Base-by-base conservation (phyloP, 441 rosid genomes). In the Manihot esculenta region DNA sequence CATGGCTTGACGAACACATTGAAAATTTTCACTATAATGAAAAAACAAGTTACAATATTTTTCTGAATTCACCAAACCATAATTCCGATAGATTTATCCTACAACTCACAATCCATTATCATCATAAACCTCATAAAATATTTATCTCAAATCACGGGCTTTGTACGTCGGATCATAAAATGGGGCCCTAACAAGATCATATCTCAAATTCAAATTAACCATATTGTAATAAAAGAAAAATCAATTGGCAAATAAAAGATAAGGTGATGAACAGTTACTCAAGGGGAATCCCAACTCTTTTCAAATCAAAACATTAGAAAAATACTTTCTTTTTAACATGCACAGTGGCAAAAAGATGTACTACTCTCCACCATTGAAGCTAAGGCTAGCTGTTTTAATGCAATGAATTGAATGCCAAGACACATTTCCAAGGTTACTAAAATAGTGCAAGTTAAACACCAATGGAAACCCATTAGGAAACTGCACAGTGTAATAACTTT, bases 241-340 rank as follows among this genome's bases (percentile, higher is more conserved):
- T 21, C 54, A 57, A 26, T 57, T 57, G 20, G 38, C 14, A 17
- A 30, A 27, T 21, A 26, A 20, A 51, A 4, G 12, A 66, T 11
- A 35, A 33, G 49, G 35, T 14, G 4, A 20, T 38, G 9, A 23
- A 18, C 21, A 8, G 35, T 38, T 23, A 18, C 17, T 24, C 21
- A 14, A 30, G 64, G 41, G n/a, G 57, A 69, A 44, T 58, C 15
- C 66, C 13, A 60, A 35, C 20, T 45, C 44, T 69, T 69, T 5
- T 38, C 8, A 30, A 75, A 69, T 48, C 49, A 50, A 8, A 33
- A 59, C 47, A 69, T 10, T 14, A 68, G 58, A 44, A n/a, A 51
- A 38, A 58, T 47, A 77, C 68, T 74, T 10, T 74, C 79, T 56
- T 66, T 83, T 78, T 63, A 26, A 35, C 80, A 61, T 66, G 76